These are phyloP conservation scores for Trichosporon sp. DNA, from an alignment of 1,284 basidiomycete genomes.

Conservation along the genomic window DNA sequence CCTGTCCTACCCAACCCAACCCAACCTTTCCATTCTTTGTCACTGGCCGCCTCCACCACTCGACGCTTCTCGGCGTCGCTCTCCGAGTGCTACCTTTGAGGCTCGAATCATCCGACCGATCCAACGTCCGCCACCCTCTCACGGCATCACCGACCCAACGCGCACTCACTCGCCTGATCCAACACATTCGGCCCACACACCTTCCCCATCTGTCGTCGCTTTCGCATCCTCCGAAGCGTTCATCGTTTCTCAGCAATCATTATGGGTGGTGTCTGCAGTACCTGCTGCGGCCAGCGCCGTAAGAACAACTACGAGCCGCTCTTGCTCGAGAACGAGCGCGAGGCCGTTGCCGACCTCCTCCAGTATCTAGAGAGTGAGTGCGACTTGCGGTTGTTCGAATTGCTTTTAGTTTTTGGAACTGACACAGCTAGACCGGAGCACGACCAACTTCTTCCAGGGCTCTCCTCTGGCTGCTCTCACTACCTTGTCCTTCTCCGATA, in stretches of 20 bases:
- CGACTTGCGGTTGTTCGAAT: not conserved
- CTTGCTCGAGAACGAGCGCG: constrained; percentile 93
- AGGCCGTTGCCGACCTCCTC: constrained; percentile 94
- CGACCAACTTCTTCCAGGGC: constrained; percentile 92
- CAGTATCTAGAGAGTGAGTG: constrained; percentile 93
- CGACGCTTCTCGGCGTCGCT: constrained; percentile 4
- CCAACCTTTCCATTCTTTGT: not conserved
- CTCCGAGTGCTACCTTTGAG: not conserved
- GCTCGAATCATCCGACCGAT: not conserved
- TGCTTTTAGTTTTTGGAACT: not conserved
- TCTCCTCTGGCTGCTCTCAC: constrained; percentile 89
- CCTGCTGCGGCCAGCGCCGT: constrained; percentile 43
- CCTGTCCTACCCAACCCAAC: not conserved
- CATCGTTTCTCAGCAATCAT: not conserved
- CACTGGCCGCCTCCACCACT: not conserved
- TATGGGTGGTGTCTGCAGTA: constrained; percentile 41
- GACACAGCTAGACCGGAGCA: constrained; percentile 67
- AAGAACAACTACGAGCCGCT: constrained; percentile 81
- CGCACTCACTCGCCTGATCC: not conserved
- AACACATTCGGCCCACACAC: not conserved
- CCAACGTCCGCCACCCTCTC: not conserved
- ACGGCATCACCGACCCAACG: not conserved
- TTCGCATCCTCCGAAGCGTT: too few relatives aligned
- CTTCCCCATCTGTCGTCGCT: not conserved
- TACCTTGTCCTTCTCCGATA: constrained; percentile 97